Evolutionary conservation across 352 stramenopile species (phyloP).

Genomic region (Phytophthora colocasiae): DNA sequence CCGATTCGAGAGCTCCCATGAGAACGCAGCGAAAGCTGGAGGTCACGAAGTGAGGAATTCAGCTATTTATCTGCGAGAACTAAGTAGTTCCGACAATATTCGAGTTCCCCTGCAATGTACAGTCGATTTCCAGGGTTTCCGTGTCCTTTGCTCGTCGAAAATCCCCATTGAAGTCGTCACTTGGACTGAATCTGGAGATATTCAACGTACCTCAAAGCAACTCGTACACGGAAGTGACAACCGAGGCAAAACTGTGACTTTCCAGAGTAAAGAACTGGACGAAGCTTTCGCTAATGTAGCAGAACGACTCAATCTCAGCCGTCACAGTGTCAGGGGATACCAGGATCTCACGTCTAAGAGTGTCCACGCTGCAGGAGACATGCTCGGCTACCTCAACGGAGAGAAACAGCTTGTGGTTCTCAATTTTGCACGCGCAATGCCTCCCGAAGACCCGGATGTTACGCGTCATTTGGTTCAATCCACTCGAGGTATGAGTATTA

Average conservation of each 20-base stretch:
- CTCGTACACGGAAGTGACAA: conserved; percentile 90
- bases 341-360: conserved; percentile 89
- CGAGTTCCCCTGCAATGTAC: conserved; percentile 78
- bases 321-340: conserved; percentile 85
- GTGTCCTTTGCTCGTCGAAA: conserved; percentile 87
- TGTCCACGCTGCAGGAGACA: conserved; percentile 80
- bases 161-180: conserved; percentile 78
- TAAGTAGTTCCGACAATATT: conserved; percentile 47
- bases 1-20: conserved; percentile 90
- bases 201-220: conserved; percentile 75
- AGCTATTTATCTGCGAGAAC: conserved; percentile 69
- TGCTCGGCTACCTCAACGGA: conserved; percentile 76
- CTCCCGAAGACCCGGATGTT: conserved; percentile 84
- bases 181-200: conserved; percentile 69
- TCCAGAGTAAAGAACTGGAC: conserved; percentile 85
- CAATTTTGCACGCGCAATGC: conserved; percentile 89
- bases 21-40: conserved; percentile 86
- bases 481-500: conserved; percentile 87
- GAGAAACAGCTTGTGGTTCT: conserved; percentile 73
- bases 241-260: conserved; percentile 79
- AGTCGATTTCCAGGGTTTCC: conserved; percentile 91
- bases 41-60: conserved; percentile 86
- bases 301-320: conserved; percentile 80
- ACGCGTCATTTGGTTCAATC: conserved; percentile 80
- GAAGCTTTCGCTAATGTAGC: conserved; percentile 65